Base-by-base conservation (phyloP, 805 yeast species). In the Candida silvatica region DNA sequence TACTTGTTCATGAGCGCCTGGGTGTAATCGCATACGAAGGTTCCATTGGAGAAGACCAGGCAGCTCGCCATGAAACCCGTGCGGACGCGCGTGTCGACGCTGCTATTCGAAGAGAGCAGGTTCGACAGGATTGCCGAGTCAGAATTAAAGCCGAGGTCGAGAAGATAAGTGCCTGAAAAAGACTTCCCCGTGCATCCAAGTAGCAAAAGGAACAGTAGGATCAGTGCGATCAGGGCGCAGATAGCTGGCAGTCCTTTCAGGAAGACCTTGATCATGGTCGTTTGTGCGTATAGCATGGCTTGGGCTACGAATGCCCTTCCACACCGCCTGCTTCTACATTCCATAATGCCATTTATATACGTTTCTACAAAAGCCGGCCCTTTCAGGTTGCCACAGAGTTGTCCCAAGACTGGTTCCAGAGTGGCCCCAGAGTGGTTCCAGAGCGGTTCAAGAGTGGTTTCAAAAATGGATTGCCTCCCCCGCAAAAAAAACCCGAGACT, bases 101-200 rank as follows among this genome's bases (percentile, higher is more conserved):
- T n/a, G 25, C 28, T 14, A 7, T 20, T 17, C 4, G 29, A 17
- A 16, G n/a, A 9, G n/a, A 20, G 20, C 20, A 32, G 7, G 15
- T 32, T 32, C 14, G 17, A 11, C 6, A 32, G 12, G 12, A 38
- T 26, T 2, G 30, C n/a, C 11, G 36, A 38, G 17, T 35, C 16
- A 12, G 17, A 28, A 20, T 38, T 35, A 31, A 38, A 35, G 5
- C 32, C 27, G 4, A 22, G 19, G 9, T 32, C 23, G 15, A 38
- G 22, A 15, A 35, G 20, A 6, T 20, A 28, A 5, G 20, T 29
- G 17, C 29, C 20, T 4, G 4, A n/a, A 7, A 17, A 15, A 2
- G 23, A 5, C 4, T 27, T 20, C 17, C 17, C 17, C 3, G 41
- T 35, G 26, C 38, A 35, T 19, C 41, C 41, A 6, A 30, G 19